Percentiles rank a stretch among this genome's conserved stretches.
These are phyloP conservation scores for Trichophyton rubrum DNA, from an alignment of 2,329 filamentous ascomycete species.

Conservation along the genomic window DNA sequence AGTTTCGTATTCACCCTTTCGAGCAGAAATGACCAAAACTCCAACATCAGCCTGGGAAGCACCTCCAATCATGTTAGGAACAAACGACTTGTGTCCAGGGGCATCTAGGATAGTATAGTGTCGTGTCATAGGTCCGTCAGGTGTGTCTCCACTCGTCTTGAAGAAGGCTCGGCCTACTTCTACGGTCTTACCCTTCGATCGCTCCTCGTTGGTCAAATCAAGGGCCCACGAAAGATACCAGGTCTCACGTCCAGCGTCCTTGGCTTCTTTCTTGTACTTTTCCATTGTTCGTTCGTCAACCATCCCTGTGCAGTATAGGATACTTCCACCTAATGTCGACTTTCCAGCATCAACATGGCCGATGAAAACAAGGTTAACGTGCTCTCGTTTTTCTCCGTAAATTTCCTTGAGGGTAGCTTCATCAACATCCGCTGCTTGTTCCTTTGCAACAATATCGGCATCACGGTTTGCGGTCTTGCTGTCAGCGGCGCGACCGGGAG, in stretches of 20 bases:
- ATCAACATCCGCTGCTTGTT: conserved; percentile 68
- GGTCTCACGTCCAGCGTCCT: conserved; percentile 89
- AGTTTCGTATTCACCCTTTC: conserved; percentile 98
- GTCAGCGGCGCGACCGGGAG: conserved; percentile 51
- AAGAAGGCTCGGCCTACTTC: conserved; percentile 94
- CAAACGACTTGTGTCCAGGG: conserved; percentile 94
- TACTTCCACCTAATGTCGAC: conserved; percentile 86
- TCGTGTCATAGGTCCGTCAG: conserved; percentile 56
- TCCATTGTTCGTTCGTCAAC: conserved; percentile 98
- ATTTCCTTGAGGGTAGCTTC: conserved; percentile 83
- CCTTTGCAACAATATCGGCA: conserved; percentile 70
- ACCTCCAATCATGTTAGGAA: conserved; percentile 95
- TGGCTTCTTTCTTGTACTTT: conserved; percentile 94
- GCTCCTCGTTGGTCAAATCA: conserved; percentile 92
- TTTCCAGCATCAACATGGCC: conserved; percentile 98
- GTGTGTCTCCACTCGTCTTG: conserved; percentile 49
- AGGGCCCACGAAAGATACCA: conserved; percentile 99
- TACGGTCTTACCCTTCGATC: conserved; percentile 93
- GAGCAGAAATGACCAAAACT: conserved; percentile 86
- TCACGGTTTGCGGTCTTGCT: conserved; percentile 49
- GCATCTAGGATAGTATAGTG: conserved; percentile 95
- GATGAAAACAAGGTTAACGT: conserved; percentile 93
- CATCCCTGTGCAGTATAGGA: conserved; percentile 91
- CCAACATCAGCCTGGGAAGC: conserved; percentile 88
- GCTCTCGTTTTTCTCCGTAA: conserved; percentile 66